Evolutionary conservation across 805 yeast species (phyloP).

Genomic region (Saturnispora silvae): DNA sequence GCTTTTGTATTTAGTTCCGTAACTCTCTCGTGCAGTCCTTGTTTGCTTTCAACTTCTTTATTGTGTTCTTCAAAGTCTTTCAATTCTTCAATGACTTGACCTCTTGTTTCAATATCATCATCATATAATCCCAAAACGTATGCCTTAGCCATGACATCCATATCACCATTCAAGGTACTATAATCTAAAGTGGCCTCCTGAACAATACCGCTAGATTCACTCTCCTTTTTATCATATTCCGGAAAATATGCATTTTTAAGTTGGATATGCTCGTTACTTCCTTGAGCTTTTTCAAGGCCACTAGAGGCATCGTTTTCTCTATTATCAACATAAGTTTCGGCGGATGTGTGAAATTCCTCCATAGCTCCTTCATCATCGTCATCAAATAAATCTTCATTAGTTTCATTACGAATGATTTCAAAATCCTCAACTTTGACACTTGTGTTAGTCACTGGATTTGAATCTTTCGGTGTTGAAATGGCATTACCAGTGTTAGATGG

Average conservation of each 20-base stretch:
- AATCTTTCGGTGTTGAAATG: constrained; percentile 14
- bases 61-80: constrained; percentile 47
- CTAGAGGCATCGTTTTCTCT: constrained; percentile 1
- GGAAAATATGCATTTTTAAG: constrained; percentile 7
- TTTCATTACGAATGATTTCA: constrained; percentile 15
- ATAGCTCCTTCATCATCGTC: constrained; percentile 14
- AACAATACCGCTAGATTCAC: constrained; percentile 1
- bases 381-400: constrained; percentile 13
- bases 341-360: constrained; percentile 5
- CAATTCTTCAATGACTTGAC: constrained; percentile 42
- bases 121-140: constrained; percentile 51
- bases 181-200: constrained; percentile 31
- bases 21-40: constrained; percentile 11
- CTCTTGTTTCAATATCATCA: constrained; percentile 46
- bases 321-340: not conserved
- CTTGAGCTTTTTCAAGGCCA: constrained; percentile 1
- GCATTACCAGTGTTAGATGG: not conserved
- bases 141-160: constrained; percentile 51
- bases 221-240: constrained; percentile 1
- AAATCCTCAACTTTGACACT: constrained; percentile 15
- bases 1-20: constrained; percentile 8
- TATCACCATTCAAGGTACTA: constrained; percentile 30
- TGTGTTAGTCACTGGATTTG: constrained; percentile 14
- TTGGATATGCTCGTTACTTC: not conserved
- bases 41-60: constrained; percentile 32